Conservation (phyloP, 352 stramenopile genomes). For the Pythium angustatum region DNA sequence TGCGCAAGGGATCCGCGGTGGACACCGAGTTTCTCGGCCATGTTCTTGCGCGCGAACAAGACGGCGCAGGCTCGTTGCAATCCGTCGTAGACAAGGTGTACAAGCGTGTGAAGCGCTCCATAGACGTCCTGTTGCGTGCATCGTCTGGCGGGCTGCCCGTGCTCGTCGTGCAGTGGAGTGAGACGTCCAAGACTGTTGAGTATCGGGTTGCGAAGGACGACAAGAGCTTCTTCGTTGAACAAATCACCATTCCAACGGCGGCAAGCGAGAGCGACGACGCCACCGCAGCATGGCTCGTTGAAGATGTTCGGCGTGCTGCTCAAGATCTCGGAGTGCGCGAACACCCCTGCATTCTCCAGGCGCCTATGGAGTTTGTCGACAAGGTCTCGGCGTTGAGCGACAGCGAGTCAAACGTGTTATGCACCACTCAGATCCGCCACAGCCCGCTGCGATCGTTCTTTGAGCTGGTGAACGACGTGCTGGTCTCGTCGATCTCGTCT, state of each 20-base stretch:
- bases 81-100: slow-evolving; percentile 4
- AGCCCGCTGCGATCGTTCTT: not conserved
- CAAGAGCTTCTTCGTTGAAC: slow-evolving; percentile 15
- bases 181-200: not conserved
- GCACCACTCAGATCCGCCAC: not conserved
- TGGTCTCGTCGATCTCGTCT: not conserved
- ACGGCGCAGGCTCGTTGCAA: not conserved
- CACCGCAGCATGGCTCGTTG: not conserved
- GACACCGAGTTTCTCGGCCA: slow-evolving; percentile 12
- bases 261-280: not conserved
- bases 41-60: slow-evolving; percentile 2
- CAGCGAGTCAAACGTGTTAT: not conserved
- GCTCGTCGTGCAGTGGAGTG: slow-evolving; percentile 1
- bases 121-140: not conserved
- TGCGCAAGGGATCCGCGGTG: not conserved
- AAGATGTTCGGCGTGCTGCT: not conserved
- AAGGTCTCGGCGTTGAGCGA: not conserved
- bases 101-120: not conserved
- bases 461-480: slow-evolving; percentile 6
- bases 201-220: not conserved
- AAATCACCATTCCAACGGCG: not conserved
- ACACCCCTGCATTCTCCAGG: not conserved
- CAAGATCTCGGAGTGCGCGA: not conserved
- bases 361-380: not conserved
- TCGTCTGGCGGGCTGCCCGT: not conserved